These are phyloP conservation scores for Aurantiochytrium sp. DNA, from an alignment of 108 stramenopile species.

Conservation along the genomic window DNA sequence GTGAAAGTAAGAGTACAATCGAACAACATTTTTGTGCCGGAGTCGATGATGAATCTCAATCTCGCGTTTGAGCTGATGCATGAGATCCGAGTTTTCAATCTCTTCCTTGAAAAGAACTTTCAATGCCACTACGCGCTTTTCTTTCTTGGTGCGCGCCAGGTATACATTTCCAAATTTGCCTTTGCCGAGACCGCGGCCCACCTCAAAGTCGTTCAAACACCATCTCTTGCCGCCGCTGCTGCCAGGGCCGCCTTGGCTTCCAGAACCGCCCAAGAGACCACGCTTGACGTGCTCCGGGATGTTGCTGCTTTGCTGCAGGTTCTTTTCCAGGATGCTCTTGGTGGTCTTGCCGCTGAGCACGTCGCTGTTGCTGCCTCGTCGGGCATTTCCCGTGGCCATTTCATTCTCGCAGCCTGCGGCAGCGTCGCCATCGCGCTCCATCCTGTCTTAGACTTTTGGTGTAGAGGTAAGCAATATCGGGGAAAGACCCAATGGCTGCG, in stretches of 20 bases:
- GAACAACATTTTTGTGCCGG: conserved; percentile 42
- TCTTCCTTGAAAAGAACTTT: conserved; percentile 45
- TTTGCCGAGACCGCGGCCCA: conserved; percentile 30
- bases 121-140: conserved; percentile 33
- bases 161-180: conserved; percentile 54
- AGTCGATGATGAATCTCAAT: conserved; percentile 37
- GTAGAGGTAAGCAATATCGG: no score
- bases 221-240: conserved; percentile 5
- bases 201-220: conserved; percentile 31
- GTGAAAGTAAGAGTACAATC: conserved; percentile 35
- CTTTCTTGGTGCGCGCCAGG: conserved; percentile 28
- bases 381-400: no score
- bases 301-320: no score
- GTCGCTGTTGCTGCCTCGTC: no score
- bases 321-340: no score
- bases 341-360: no score
- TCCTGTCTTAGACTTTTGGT: no score
- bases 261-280: not conserved
- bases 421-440: no score
- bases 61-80: conserved; percentile 34
- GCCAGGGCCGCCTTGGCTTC: not conserved
- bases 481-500: no score
- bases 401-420: no score
- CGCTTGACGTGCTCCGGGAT: not conserved
- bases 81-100: not conserved